Conservation (phyloP, 768 basidiomycete species). For the Xerocomellus intermedius region DNA sequence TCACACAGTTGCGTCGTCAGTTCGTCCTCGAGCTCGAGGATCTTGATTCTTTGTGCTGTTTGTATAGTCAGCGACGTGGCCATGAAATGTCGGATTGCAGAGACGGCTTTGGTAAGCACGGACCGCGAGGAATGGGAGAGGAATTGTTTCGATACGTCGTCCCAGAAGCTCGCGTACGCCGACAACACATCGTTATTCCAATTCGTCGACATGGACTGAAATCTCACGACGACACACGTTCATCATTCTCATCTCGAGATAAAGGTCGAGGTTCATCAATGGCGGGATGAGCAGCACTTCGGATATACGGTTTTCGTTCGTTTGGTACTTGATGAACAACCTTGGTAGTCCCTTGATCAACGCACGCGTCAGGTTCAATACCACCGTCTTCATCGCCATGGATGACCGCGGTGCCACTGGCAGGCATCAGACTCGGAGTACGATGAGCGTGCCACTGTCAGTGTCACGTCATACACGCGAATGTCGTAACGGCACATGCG, state of each 20-base stretch:
- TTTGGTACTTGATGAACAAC: constrained; percentile 72
- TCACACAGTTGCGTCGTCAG: constrained; percentile 78
- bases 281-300: constrained; percentile 78
- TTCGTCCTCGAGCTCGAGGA: constrained; percentile 87
- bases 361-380: too few species aligned
- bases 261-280: constrained; percentile 86
- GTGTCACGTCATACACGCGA: too few species aligned
- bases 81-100: constrained; percentile 70
- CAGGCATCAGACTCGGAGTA: too few species aligned
- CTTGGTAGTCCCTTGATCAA: too few species aligned
- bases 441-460: too few species aligned
- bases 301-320: constrained; percentile 77
- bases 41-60: constrained; percentile 86
- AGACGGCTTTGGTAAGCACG: constrained; percentile 74
- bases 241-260: constrained; percentile 91
- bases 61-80: constrained; percentile 70
- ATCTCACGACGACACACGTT: constrained; percentile 59
- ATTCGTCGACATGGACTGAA: neutral
- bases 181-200: constrained; percentile 31
- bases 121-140: constrained; percentile 77
- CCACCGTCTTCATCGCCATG: too few species aligned
- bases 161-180: constrained; percentile 89
- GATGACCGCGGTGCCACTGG: too few species aligned
- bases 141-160: constrained; percentile 91
- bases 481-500: too few species aligned